phyloP scores from a whole-genome alignment of 73 alveolate species.

The Durusdinium trenchii region DNA sequence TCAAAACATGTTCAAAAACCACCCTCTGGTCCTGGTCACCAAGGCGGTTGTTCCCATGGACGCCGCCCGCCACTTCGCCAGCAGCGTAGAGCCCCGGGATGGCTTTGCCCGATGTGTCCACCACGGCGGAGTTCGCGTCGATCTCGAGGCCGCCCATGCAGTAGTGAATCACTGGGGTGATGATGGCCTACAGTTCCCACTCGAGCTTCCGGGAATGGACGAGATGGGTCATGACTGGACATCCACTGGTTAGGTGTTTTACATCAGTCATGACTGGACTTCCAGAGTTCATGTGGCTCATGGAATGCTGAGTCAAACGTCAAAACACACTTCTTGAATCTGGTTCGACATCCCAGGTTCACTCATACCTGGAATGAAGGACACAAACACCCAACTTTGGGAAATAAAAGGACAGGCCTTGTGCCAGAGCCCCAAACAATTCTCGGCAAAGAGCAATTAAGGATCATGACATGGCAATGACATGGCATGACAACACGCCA shows the following conservation, averaged over 20 bases:
- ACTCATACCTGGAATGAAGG: no score
- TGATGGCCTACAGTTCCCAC: constrained; percentile 65
- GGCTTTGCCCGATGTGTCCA: constrained; percentile 35
- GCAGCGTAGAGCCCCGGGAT: constrained; percentile 97
- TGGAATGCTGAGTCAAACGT: no score
- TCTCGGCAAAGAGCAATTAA: no score
- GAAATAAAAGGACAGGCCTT: no score
- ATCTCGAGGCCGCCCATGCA: constrained; percentile 97
- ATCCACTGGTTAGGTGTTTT: no score
- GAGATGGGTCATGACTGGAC: no score
- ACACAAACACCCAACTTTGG: not conserved
- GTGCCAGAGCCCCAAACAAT: no score
- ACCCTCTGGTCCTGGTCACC: no score
- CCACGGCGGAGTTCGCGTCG: constrained; percentile 50
- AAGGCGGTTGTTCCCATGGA: constrained; percentile 97
- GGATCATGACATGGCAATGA: no score
- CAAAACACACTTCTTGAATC: no score
- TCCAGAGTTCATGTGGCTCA: not conserved
- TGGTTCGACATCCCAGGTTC: not conserved
- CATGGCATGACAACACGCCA: no score
- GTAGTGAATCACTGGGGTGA: constrained; percentile 97
- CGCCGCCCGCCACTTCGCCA: constrained; percentile 97
- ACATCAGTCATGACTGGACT: no score
- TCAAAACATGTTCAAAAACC: constrained; percentile 31
- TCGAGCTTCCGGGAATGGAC: not conserved